Evolutionary conservation across 106 monocot genomes (phyloP).

Genomic region (Agapanthus africanus): DNA sequence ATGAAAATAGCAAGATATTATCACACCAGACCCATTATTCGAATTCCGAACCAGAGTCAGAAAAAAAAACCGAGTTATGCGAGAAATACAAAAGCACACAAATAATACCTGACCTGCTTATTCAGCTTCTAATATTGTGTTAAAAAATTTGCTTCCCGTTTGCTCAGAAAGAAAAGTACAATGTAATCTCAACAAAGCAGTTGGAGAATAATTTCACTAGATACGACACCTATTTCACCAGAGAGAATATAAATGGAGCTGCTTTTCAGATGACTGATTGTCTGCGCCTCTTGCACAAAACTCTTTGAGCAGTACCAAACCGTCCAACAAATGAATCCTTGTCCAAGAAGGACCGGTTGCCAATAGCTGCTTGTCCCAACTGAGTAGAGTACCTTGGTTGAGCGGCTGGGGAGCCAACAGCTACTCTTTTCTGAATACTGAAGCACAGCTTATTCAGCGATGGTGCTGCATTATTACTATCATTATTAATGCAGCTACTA

Average conservation of each 20-base stretch:
- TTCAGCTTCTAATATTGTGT: too few relatives aligned
- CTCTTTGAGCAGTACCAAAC: slow-evolving; percentile 40
- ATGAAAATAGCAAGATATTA: too few relatives aligned
- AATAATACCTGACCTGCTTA: too few relatives aligned
- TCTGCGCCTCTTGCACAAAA: slow-evolving; percentile 47
- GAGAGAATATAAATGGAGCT: neutral
- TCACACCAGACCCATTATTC: too few relatives aligned
- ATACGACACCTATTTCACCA: neutral
- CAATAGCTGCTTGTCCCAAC: slow-evolving; percentile 3
- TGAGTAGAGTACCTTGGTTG: slow-evolving; percentile 8
- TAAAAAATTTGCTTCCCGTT: too few relatives aligned
- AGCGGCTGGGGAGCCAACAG: slow-evolving; percentile 39
- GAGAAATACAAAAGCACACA: neutral
- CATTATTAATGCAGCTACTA: slow-evolving; percentile 1
- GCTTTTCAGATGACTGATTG: slow-evolving; percentile 34
- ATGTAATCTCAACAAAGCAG: neutral
- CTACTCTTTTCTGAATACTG: slow-evolving; percentile 71
- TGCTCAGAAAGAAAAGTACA: too few relatives aligned
- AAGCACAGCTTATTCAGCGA: slow-evolving; percentile 46
- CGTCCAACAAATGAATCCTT: slow-evolving; percentile 29
- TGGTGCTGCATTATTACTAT: too few relatives aligned
- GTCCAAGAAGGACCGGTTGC: slow-evolving; percentile 7
- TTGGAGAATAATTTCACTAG: neutral
- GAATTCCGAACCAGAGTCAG: too few relatives aligned
- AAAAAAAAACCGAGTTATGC: too few relatives aligned